Percentiles rank a stretch among this genome's conserved stretches.
These are phyloP conservation scores for Apiotrichum domesticum DNA, from an alignment of 1,284 basidiomycete genomes.

Conservation along the genomic window DNA sequence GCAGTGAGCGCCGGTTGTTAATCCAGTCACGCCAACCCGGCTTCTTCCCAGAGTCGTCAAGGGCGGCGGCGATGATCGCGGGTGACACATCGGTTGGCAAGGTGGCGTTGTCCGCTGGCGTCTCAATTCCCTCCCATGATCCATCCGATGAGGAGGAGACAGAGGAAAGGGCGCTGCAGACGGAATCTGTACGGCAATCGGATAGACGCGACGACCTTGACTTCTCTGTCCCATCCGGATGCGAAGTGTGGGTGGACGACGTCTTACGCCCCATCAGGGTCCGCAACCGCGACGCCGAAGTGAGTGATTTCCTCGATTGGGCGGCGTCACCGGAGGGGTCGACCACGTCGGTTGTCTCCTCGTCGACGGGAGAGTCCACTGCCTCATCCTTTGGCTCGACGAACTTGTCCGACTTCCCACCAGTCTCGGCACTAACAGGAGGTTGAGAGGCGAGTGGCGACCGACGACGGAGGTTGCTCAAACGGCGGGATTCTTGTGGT, in stretches of 20 bases:
- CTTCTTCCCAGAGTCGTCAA: conserved; percentile 7
- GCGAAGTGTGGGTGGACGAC: background rate
- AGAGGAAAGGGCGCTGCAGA: conserved; percentile 23
- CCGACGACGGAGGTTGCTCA: conserved; percentile 12
- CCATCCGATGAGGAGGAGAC: conserved; percentile 22
- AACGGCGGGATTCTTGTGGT: background rate
- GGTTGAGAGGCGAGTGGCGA: conserved; percentile 24
- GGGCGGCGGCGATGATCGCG: conserved; percentile 9
- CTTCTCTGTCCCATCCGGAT: background rate
- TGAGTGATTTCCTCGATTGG: background rate
- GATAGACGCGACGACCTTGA: background rate
- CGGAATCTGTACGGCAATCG: conserved; percentile 25
- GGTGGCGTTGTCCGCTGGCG: conserved; percentile 22
- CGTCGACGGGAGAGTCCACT: background rate
- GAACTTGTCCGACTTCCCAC: background rate
- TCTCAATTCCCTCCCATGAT: conserved; percentile 32
- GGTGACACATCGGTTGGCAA: conserved; percentile 14
- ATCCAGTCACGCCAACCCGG: conserved; percentile 18
- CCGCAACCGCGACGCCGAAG: conserved; percentile 3
- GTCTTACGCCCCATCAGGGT: conserved; percentile 7
- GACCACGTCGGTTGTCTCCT: background rate
- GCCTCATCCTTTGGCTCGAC: background rate
- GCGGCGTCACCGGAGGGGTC: background rate
- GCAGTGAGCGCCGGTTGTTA: conserved; percentile 12
- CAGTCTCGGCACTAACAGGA: conserved; percentile 19